Conservation (phyloP, 169 alveolate genomes). For the Plasmodium falciparum region DNA sequence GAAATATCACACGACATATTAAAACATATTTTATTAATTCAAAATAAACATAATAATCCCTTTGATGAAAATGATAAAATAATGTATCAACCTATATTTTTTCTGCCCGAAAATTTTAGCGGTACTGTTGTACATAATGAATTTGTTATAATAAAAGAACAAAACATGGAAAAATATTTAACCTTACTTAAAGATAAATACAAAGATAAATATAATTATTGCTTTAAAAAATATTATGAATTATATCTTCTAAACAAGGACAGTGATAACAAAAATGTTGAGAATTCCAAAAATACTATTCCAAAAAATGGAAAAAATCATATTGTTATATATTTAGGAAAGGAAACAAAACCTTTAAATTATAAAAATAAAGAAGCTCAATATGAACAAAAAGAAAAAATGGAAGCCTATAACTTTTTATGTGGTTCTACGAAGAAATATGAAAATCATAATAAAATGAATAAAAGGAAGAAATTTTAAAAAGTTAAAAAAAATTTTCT, state of each 20-base stretch:
- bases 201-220: slow-evolving; percentile 19
- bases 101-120: slow-evolving; percentile 61
- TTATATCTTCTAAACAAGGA: slow-evolving; percentile 16
- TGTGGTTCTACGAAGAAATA: not conserved
- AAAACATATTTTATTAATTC: slow-evolving; percentile 52
- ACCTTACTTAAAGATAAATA: slow-evolving; percentile 15
- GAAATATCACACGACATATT: slow-evolving; percentile 20
- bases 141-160: slow-evolving; percentile 36
- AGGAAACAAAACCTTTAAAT: not conserved
- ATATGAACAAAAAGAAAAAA: slow-evolving; percentile 24
- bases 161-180: slow-evolving; percentile 28
- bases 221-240: slow-evolving; percentile 24
- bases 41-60: not conserved
- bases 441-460: not conserved
- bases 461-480: slow-evolving; percentile 32
- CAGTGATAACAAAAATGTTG: not conserved
- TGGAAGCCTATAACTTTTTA: slow-evolving; percentile 19
- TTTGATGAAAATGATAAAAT: not conserved
- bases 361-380: not conserved
- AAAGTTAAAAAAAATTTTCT: not conserved
- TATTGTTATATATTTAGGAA: slow-evolving; percentile 11
- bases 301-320: not conserved
- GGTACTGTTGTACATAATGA: slow-evolving; percentile 54
- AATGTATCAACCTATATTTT: slow-evolving; percentile 48
- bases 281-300: not conserved